Evolutionary conservation across 225 moss, liverwort and hornwort genomes (phyloP).

Genomic region (Pleurozium schreberi): DNA sequence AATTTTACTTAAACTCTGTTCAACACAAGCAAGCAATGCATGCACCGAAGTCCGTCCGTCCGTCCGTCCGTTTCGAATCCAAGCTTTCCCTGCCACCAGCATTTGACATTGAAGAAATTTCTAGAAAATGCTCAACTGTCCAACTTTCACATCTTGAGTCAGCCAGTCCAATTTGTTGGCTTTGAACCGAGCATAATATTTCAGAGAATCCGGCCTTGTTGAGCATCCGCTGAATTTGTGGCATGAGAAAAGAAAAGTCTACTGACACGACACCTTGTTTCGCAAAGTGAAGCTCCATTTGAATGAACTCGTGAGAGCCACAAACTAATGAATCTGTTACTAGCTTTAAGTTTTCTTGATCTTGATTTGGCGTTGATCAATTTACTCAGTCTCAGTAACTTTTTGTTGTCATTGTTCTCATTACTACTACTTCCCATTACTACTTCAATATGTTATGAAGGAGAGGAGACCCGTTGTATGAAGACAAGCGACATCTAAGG

Average conservation of each 20-base stretch:
- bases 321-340: neutral
- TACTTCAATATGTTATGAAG: neutral
- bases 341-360: neutral
- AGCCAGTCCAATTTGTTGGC: neutral
- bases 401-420: neutral
- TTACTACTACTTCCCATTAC: neutral
- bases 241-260: neutral
- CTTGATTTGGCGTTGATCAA: neutral
- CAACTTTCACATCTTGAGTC: neutral
- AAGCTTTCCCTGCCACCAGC: neutral
- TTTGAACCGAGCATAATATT: neutral
- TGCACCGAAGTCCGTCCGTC: neutral
- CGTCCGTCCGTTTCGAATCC: neutral
- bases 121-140: neutral
- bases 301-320: neutral
- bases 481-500: neutral
- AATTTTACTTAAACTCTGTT: neutral
- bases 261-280: neutral
- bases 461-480: neutral
- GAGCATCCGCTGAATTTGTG: neutral
- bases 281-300: neutral
- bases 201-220: neutral
- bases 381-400: neutral
- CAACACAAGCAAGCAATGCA: neutral
- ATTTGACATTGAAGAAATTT: neutral